Base-by-base conservation (phyloP, 73 alveolate species). In the Durusdinium trenchii region DNA sequence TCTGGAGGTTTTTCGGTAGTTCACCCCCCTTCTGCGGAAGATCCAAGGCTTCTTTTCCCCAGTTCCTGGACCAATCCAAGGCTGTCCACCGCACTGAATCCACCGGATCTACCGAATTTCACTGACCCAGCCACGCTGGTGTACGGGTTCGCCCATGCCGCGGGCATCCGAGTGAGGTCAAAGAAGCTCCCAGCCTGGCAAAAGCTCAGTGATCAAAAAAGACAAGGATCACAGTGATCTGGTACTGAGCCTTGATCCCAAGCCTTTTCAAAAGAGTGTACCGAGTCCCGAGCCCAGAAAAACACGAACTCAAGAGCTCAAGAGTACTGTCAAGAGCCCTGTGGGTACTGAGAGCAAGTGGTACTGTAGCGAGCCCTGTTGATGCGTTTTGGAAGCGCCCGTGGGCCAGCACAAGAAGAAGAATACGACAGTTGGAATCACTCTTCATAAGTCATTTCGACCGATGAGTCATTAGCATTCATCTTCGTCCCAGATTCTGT, bases 131-230 rank as follows among this genome's bases (percentile, higher is more conserved):
- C 57, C 36, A 78, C 87, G 40, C 87, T 78, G 87, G 87, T 78
- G 87, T 78, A 78, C 42, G 87, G 87, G 42, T 78, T 78, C 42
- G 40, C 26, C 1, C 23, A 45, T 2, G 61, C 18, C 23, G 61
- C 87, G 12, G n/a, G 32, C 87, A 78, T 40, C 62, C 14, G 42
- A 6, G 43, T 78, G 38, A 78, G 40, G 87, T 78, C 87, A 12
- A 78, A 40, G 87, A 78, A 78, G 20, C 42, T 40, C 6, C 87
- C 87, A 0, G 87, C 87, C 87, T 78, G 87, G n/a, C 62, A 23
- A 48, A 5, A 38, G 50, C 60, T 36, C 50, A 35, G 51, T 35
- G 28, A 51, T 57, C 45, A 57, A 20, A 76, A 10, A n/a, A 43
- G 86, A 0, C 73, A 60, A 23, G n/a, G 73, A 23, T 60, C n/a